A percentile compares a stretch with the other conserved stretches of the same genome.
These are phyloP conservation scores for Fagus sylvatica DNA, from an alignment of 306 rosid genomes.

Conservation along the genomic window DNA sequence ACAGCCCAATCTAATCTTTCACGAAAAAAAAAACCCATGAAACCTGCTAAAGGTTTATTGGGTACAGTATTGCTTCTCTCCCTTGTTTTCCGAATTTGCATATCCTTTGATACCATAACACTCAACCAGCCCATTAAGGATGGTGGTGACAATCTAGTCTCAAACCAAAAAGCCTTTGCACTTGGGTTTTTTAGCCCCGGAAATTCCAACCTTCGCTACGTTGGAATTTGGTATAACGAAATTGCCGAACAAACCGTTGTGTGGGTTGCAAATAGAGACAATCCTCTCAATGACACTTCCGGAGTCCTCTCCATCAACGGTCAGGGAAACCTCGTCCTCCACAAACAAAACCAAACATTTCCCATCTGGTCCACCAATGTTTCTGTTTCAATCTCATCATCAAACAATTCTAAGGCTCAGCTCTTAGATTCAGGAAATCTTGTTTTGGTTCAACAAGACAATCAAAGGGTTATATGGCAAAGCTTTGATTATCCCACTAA, in stretches of 20 bases:
- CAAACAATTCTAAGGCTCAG: constrained; percentile 10
- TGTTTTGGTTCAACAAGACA: constrained; percentile 13
- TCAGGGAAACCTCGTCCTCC: constrained; percentile 21
- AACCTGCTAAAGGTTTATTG: no score
- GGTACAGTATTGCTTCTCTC: not conserved
- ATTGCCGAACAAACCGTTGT: constrained; percentile 21
- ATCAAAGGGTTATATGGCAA: constrained; percentile 24
- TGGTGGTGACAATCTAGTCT: constrained; percentile 18
- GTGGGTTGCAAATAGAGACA: constrained; percentile 42
- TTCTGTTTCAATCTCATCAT: not conserved
- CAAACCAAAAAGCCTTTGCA: constrained; percentile 32
- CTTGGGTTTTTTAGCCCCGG: constrained; percentile 56
- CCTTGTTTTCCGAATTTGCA: not conserved
- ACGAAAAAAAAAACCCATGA: not conserved
- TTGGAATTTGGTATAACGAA: constrained; percentile 44
- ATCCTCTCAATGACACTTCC: constrained; percentile 27
- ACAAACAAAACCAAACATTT: constrained; percentile 11
- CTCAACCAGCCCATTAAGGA: constrained; percentile 1
- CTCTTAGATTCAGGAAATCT: constrained; percentile 36
- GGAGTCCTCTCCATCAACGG: constrained; percentile 18
- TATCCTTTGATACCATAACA: not conserved
- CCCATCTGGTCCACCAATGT: constrained; percentile 29
- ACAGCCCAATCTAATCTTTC: not conserved
- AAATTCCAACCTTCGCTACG: constrained; percentile 31
- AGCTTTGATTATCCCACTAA: constrained; percentile 39